These are phyloP conservation scores for Tephrocybe sp. DNA, from an alignment of 768 basidiomycete species.

Conservation along the genomic window DNA sequence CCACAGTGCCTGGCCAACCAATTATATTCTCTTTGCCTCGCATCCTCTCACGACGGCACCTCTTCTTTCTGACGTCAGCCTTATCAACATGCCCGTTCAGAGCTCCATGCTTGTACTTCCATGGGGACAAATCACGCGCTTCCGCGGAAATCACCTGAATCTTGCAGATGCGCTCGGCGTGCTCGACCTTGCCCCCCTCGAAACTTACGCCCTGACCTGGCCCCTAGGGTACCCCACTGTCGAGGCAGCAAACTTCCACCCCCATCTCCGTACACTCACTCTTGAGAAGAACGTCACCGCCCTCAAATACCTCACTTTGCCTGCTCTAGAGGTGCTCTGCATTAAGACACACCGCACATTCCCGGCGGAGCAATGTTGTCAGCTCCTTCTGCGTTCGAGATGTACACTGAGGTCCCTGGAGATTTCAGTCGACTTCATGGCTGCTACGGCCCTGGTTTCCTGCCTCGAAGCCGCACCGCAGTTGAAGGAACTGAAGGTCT, in stretches of 20 bases:
- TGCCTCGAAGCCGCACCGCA: constrained; percentile 8
- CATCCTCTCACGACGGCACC: neutral
- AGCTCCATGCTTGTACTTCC: constrained; percentile 4
- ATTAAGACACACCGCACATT: neutral
- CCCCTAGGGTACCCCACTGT: neutral
- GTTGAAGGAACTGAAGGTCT: constrained; percentile 4
- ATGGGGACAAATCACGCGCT: constrained; percentile 9
- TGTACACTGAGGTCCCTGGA: constrained; percentile 4
- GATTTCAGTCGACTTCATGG: constrained; percentile 8
- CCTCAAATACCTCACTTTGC: constrained; percentile 6
- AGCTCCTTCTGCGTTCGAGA: constrained; percentile 7
- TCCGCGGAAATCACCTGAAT: neutral
- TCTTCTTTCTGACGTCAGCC: constrained; percentile 5
- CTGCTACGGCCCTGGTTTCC: neutral
- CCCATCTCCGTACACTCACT: neutral
- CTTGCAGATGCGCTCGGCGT: neutral
- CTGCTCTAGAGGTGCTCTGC: constrained; percentile 8
- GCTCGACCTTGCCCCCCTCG: neutral
- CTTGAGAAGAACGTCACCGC: neutral
- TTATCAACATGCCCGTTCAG: constrained; percentile 5
- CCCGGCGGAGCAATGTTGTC: neutral
- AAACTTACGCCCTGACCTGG: constrained; percentile 1
- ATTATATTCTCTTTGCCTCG: neutral
- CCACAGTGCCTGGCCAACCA: neutral
- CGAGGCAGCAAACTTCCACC: neutral